Evolutionary conservation across 805 yeast species (phyloP).

Genomic region (Brettanomyces anomalus): DNA sequence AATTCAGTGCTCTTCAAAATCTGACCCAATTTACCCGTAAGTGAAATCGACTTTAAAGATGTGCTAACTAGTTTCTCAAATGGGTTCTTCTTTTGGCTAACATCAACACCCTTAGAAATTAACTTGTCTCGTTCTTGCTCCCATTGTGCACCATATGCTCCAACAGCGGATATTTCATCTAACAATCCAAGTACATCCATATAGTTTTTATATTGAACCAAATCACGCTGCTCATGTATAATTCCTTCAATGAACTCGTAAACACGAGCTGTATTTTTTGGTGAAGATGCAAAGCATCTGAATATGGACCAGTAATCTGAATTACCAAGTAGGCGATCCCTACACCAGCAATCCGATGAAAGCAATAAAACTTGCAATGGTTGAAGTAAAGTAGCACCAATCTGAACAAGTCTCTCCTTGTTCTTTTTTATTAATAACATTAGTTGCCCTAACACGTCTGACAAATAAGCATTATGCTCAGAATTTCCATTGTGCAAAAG

Average conservation of each 20-base stretch:
- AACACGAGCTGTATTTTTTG: conserved; percentile 32
- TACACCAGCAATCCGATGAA: conserved; percentile 35
- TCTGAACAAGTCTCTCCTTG: conserved; percentile 23
- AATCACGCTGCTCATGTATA: conserved; percentile 22
- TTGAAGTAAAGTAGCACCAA: conserved; percentile 34
- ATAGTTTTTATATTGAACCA: conserved; percentile 42
- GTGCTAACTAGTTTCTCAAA: conserved; percentile 46
- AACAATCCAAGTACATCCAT: conserved; percentile 60
- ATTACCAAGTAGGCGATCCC: conserved; percentile 25
- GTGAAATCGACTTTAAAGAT: conserved; percentile 52
- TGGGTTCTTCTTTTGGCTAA: conserved; percentile 34
- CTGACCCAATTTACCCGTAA: conserved; percentile 45
- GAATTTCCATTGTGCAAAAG: conserved; percentile 30
- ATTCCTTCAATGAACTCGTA: conserved; percentile 39
- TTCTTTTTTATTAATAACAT: conserved; percentile 4
- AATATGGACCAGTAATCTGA: conserved; percentile 42
- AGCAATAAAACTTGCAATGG: conserved; percentile 43
- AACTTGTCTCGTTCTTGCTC: conserved; percentile 52
- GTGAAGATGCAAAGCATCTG: conserved; percentile 36
- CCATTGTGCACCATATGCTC: conserved; percentile 70
- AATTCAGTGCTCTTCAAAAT: conserved; percentile 27
- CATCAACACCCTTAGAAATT: conserved; percentile 33
- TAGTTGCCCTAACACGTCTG: neutral
- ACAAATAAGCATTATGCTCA: neutral
- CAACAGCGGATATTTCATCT: conserved; percentile 75